A percentile compares a stretch with the other conserved stretches of the same genome.
These are phyloP conservation scores for Nicotiana rustica DNA, from an alignment of 305 asterid genomes.

Conservation along the genomic window DNA sequence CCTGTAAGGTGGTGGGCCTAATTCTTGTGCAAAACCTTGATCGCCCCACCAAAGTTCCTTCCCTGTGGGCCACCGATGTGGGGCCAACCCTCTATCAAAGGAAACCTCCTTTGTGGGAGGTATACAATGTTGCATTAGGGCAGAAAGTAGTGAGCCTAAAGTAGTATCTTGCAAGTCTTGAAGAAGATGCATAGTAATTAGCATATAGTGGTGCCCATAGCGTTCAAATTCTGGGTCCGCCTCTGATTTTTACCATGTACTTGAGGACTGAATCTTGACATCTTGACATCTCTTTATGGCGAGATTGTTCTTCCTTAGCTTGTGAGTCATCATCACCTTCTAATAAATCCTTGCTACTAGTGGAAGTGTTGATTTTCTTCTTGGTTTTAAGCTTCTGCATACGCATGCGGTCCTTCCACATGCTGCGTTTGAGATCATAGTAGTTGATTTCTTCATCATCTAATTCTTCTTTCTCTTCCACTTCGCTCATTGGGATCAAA, in stretches of 20 bases:
- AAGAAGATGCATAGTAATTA: conserved; percentile 44
- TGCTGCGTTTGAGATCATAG: conserved; percentile 58
- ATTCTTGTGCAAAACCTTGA: conserved; percentile 52
- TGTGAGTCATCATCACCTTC: background rate
- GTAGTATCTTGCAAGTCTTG: conserved; percentile 66
- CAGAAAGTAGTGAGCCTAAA: conserved; percentile 59
- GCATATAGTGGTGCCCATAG: too few relatives aligned
- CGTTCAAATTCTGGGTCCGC: too few relatives aligned
- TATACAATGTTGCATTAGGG: conserved; percentile 63
- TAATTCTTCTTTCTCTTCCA: conserved; percentile 21
- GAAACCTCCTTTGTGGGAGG: conserved; percentile 67
- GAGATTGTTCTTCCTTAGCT: conserved; percentile 49
- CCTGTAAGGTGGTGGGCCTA: conserved; percentile 62
- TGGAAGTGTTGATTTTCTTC: too few relatives aligned
- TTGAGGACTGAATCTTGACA: conserved; percentile 61
- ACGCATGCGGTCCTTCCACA: conserved; percentile 59
- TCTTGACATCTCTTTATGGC: conserved; percentile 59
- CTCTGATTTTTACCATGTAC: conserved; percentile 56
- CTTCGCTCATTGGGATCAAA: conserved; percentile 39
- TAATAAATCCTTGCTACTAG: background rate
- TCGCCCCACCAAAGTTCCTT: conserved; percentile 71
- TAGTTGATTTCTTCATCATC: conserved; percentile 53
- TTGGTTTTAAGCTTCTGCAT: conserved; percentile 48
- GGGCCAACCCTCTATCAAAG: conserved; percentile 54
- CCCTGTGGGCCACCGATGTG: conserved; percentile 84